Base-by-base conservation (phyloP, 1,139 yeast genomes). In the Geotrichum phurueaensis region DNA sequence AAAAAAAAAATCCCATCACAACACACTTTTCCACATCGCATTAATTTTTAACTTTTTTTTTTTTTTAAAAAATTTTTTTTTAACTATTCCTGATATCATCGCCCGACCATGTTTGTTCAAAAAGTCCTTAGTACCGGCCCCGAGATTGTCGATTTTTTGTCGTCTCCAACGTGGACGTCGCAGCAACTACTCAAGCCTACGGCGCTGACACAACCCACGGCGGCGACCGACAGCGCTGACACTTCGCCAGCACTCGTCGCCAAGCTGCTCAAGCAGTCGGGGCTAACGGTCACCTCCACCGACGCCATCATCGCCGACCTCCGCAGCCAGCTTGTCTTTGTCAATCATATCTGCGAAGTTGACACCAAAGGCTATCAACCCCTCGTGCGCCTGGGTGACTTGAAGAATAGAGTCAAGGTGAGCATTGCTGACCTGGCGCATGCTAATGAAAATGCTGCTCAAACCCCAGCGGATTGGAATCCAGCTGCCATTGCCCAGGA, bases 321-420 rank as follows among this genome's bases (percentile, higher is more conserved):
- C 43, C 64, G 67, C 25, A 71, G 69, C 53, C 78, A 75, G 67
- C 68, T 75, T 49, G 70, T 68, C 39, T 75, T 75, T 62, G 75
- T 75, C 1, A 73, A 74, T 63, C 72, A 69, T 43, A 68, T 75
- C 36, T 66, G 71, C 15, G 68, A 67, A 15, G 74, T 73, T 2
- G 71, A 74, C 50, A 74, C 77, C 1, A 62, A 62, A 2, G 70
- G 69, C 6, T 63, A 71, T 23, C 69, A 65, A 57, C 78, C 77
- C 4, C 63, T 75, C 22, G 69, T 70, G 6, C 66, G 76, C 5
- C 65, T 75, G 29, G 72, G 73, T 27, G 69, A 68, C 10, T 27
- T 29, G 15, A 45, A 25, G 31, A 25, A n/a, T 12, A 45, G 56
- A 47, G n/a, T 48, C n/a, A 53, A 27, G 20, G 51, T 57, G 15